phyloP scores from a whole-genome alignment of 352 stramenopile genomes.

The Phytophthora foliorum region DNA sequence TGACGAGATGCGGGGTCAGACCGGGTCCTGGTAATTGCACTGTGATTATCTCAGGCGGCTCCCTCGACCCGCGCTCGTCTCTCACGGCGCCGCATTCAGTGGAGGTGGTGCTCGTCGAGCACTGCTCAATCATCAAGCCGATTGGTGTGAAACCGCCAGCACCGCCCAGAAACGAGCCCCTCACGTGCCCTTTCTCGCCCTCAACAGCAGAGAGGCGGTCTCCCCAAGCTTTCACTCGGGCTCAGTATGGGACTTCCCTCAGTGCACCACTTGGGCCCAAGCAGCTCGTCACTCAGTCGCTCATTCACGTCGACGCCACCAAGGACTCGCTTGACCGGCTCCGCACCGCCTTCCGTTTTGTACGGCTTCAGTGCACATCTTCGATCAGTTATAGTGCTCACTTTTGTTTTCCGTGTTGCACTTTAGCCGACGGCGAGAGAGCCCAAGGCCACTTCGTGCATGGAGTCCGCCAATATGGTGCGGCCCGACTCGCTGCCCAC shows the following conservation, averaged over 20 bases:
- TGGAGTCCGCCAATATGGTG: conserved; percentile 32
- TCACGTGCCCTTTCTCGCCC: conserved; percentile 17
- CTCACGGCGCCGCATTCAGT: background rate
- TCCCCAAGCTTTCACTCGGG: conserved; percentile 4
- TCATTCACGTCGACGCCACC: conserved; percentile 22
- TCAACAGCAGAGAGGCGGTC: conserved; percentile 23
- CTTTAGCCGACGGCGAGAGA: conserved; percentile 23
- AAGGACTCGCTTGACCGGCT: background rate
- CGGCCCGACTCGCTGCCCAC: conserved; percentile 61
- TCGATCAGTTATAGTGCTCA: background rate
- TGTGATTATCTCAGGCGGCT: too few species aligned
- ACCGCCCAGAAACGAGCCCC: background rate
- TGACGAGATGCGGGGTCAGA: background rate
- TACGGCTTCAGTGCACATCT: background rate
- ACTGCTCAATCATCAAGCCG: background rate
- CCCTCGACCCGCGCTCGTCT: background rate
- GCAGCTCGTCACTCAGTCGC: conserved; percentile 18
- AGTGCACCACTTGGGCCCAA: conserved; percentile 2
- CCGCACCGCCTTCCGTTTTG: background rate
- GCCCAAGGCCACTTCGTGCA: conserved; percentile 5
- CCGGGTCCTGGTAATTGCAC: background rate
- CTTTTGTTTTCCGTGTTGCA: conserved; percentile 13
- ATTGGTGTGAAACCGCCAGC: conserved; percentile 16
- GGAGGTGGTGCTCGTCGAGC: background rate
- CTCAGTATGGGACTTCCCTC: conserved; percentile 17